phyloP scores from a whole-genome alignment of 139 green algal species.

The Picochlorum costavermella region DNA sequence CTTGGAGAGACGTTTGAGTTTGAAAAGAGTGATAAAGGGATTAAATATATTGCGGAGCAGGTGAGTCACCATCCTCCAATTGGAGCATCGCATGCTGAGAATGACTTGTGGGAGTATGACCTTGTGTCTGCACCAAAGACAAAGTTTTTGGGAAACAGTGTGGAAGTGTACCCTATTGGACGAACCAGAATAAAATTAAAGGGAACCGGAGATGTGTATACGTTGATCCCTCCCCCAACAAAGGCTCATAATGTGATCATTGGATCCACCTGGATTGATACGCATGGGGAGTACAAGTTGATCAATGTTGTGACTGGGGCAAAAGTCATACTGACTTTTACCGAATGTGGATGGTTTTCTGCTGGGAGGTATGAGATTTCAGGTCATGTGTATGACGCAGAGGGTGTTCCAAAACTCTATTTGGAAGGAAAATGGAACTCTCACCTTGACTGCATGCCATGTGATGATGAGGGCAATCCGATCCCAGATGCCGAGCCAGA shows the following conservation, averaged over 20 bases:
- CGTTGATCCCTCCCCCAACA: slow-evolving; percentile 63
- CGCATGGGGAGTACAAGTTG: slow-evolving; percentile 70
- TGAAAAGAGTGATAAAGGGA: slow-evolving; percentile 36
- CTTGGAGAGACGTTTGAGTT: slow-evolving; percentile 96
- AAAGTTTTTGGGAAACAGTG: slow-evolving; percentile 94
- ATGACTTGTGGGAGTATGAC: slow-evolving; percentile 80
- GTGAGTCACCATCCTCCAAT: slow-evolving; percentile 88
- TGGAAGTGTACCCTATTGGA: slow-evolving; percentile 87
- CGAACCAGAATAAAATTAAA: slow-evolving; percentile 81
- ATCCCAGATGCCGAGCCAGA: slow-evolving; percentile 31
- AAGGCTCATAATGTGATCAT: slow-evolving; percentile 92
- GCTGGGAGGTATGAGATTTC: slow-evolving; percentile 61
- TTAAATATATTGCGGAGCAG: slow-evolving; percentile 88
- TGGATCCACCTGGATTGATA: slow-evolving; percentile 89
- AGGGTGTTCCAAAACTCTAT: slow-evolving; percentile 21
- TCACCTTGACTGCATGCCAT: slow-evolving; percentile 56
- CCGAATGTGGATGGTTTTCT: slow-evolving; percentile 89
- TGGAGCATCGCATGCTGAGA: slow-evolving; percentile 78
- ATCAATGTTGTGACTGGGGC: slow-evolving; percentile 67
- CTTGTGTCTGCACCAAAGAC: slow-evolving; percentile 88
- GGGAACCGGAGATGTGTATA: slow-evolving; percentile 66
- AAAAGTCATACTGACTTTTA: slow-evolving; percentile 71
- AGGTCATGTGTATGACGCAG: slow-evolving; percentile 2
- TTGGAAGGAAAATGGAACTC: slow-evolving; percentile 81
- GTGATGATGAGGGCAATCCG: slow-evolving; percentile 57